Base-by-base conservation (phyloP, 2,329 filamentous ascomycete species). In the Sclerotinia subarctica region DNA sequence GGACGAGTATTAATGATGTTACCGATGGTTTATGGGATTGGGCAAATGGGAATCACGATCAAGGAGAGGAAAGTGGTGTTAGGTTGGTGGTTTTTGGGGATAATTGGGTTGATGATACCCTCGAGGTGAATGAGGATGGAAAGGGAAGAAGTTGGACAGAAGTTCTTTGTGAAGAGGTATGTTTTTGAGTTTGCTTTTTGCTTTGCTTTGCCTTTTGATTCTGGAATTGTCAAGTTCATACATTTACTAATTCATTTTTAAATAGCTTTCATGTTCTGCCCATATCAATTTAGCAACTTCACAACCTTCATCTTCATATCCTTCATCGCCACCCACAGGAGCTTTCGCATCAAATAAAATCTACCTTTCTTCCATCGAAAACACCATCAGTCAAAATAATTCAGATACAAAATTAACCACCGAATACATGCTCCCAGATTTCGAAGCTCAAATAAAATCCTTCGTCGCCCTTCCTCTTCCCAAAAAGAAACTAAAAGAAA, bases 21-120 rank as follows among this genome's bases (percentile, higher is more conserved):
- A 53, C 65, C 10, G 62, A 64, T 47, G 35, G 56, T 21, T 35
- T 73, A 8, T 75, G 72, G 73, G 68, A 63, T 26, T 76, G 73
- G 74, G 70, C 66, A 1, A 38, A 54, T 38, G 66, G 68, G 10
- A 68, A 67, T 57, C 66, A 64, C 42, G 58, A 51, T 15, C 56
- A 62, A 3, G 54, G 65, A 6, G 70, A 63, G 7, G 65, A 58
- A 6, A 69, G 65, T 17, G 72, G 71, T 2, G 38, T 73, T 11
- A 68, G 73, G 44, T 56, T 77, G 49, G 74, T 77, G 6, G 72
- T 77, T 57, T 77, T 77, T 68, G 76, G 76, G 3, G 76, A 77
- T 66, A 73, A 71, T 35, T 77, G 75, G 75, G 74, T 74, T 6
- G 76, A 75, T 70, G 70, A 74, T 70, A 56, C 21, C 2, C 47